Evolutionary conservation across 1,284 basidiomycete genomes (phyloP).

Genomic region (Ustilago xerochloae): DNA sequence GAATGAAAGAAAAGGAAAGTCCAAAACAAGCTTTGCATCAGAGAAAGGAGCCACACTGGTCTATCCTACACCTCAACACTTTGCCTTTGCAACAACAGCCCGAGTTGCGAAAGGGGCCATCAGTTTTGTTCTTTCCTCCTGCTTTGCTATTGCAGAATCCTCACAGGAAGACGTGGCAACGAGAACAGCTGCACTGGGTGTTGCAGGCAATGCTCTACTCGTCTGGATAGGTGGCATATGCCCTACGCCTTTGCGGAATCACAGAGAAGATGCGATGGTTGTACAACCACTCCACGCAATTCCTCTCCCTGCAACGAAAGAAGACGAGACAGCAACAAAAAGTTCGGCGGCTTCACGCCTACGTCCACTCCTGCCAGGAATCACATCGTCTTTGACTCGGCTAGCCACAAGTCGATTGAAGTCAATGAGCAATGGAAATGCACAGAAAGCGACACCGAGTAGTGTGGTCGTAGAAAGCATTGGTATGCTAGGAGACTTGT

Average conservation of each 20-base stretch:
- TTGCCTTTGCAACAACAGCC: slow-evolving; percentile 15
- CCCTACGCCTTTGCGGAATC: not conserved
- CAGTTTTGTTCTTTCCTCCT: slow-evolving; percentile 35
- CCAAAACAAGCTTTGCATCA: not conserved
- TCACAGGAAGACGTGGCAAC: slow-evolving; percentile 3
- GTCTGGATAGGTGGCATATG: slow-evolving; percentile 41
- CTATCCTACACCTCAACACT: slow-evolving; percentile 21
- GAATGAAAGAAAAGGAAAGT: too few species aligned
- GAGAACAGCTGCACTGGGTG: slow-evolving; percentile 2
- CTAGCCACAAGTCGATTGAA: slow-evolving; percentile 28
- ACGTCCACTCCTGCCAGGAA: slow-evolving; percentile 32
- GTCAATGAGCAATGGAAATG: not conserved
- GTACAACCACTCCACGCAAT: not conserved
- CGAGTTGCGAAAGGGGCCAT: slow-evolving; percentile 37
- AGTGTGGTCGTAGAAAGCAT: slow-evolving; percentile 19
- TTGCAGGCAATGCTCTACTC: slow-evolving; percentile 18
- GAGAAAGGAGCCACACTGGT: not conserved
- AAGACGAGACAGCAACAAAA: not conserved
- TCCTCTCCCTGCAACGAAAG: too few species aligned
- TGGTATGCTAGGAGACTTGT: slow-evolving; percentile 17
- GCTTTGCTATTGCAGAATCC: slow-evolving; percentile 27
- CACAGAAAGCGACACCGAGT: slow-evolving; percentile 16
- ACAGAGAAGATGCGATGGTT: too few species aligned
- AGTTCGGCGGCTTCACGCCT: slow-evolving; percentile 9
- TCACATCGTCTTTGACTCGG: slow-evolving; percentile 39